Percentiles rank a stretch among this genome's conserved stretches.
Evolutionary conservation across 2,329 filamentous ascomycete genomes (phyloP).

Genomic region (Purpureocillium lavendulum): DNA sequence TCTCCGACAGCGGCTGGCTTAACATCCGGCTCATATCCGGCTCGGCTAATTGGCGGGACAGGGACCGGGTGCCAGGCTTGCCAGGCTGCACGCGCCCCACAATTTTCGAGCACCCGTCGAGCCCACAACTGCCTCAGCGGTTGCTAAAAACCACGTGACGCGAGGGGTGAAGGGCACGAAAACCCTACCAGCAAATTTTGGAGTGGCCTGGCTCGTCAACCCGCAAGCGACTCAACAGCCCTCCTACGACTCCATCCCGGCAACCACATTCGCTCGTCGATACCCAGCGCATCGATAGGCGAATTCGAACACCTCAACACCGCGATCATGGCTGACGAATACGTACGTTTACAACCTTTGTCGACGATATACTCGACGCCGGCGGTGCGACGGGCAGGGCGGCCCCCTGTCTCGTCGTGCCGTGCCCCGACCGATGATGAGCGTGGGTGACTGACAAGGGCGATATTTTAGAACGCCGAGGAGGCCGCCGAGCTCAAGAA

Average conservation of each 20-base stretch:
- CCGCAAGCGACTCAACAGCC: slow-evolving; percentile 17
- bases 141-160: slow-evolving; percentile 17
- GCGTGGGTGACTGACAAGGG: slow-evolving; percentile 19
- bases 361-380: slow-evolving; percentile 14
- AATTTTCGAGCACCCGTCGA: no score
- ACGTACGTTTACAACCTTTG: slow-evolving; percentile 53
- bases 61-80: no score
- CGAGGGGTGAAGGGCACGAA: slow-evolving; percentile 28
- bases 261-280: slow-evolving; percentile 34
- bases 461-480: slow-evolving; percentile 69
- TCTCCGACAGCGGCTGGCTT: no score
- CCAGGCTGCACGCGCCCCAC: no score
- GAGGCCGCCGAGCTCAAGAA: slow-evolving; percentile 99
- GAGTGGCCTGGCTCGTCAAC: slow-evolving; percentile 17
- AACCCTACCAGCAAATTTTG: slow-evolving; percentile 31
- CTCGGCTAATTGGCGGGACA: no score
- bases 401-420: background rate
- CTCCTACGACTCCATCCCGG: slow-evolving; percentile 26
- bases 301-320: slow-evolving; percentile 33
- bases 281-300: slow-evolving; percentile 32
- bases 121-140: no score
- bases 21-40: no score
- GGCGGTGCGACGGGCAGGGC: slow-evolving; percentile 15
- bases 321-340: slow-evolving; percentile 81
- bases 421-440: background rate